Percentiles rank a stretch among this genome's conserved stretches.
phyloP scores from a whole-genome alignment of 2,329 filamentous ascomycete species.

The Epichloe baconii region DNA sequence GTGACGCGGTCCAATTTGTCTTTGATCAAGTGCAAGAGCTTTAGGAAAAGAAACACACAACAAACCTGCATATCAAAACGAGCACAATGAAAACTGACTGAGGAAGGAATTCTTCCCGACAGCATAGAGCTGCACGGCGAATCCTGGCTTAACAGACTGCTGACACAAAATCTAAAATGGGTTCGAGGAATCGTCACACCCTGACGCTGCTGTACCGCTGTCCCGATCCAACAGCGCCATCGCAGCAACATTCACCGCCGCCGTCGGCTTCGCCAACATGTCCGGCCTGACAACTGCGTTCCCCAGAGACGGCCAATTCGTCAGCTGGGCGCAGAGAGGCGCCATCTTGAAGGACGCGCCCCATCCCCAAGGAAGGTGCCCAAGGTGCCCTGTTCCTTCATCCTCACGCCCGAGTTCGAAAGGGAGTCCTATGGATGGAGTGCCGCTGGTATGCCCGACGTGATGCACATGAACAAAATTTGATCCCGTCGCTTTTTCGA shows the following conservation, averaged over 20 bases:
- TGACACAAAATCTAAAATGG: conserved; percentile 35
- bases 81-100: background rate
- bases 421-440: conserved; percentile 16
- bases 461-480: conserved; percentile 18
- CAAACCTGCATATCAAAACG: background rate
- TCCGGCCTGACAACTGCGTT: too few relatives aligned
- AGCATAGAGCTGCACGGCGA: conserved; percentile 26
- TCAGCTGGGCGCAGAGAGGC: conserved; percentile 34
- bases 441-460: conserved; percentile 13
- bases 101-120: background rate
- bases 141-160: conserved; percentile 32
- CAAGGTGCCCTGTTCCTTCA: conserved; percentile 34
- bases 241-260: too few relatives aligned
- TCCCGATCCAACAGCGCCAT: too few relatives aligned
- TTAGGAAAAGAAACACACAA: too few relatives aligned
- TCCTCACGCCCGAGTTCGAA: conserved; percentile 30
- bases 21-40: too few relatives aligned
- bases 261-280: too few relatives aligned
- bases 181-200: conserved; percentile 35
- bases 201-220: conserved; percentile 18
- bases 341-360: conserved; percentile 34
- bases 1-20: too few relatives aligned
- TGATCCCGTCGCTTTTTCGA: conserved; percentile 23
- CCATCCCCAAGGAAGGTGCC: conserved; percentile 30
- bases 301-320: too few relatives aligned